Base-by-base conservation (phyloP, 225 moss, liverwort and hornwort genomes). In the Pseudoscleropodium purum region DNA sequence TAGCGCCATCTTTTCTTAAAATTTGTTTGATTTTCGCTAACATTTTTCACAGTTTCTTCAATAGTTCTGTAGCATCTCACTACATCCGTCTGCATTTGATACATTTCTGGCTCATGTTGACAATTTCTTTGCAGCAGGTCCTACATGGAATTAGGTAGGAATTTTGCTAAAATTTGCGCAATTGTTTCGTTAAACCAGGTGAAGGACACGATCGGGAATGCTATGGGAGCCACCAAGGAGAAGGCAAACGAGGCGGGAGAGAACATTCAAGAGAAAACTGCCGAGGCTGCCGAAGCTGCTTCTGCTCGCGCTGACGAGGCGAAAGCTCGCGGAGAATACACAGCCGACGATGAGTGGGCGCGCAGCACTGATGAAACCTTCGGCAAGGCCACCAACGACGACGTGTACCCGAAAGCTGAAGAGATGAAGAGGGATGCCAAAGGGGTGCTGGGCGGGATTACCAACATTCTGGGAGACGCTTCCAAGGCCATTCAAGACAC, bases 401-500 rank as follows among this genome's bases (percentile, higher is more conserved):
- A 94, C 6, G 89, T 90, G 16, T 84, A 89, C 52, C 91, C 89
- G 2, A 87, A 88, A 27, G 92, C 91, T 1, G 77, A 90, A 36
- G 92, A 93, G 26, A 43, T 47, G 4, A 91, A 92, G 70, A 79
- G 86, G 34, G 84, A 91, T 6, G 84, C 81, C 0, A 95, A 93
- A 39, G 92, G 92, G 1, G 15, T 95, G 24, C 8, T 95, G 7
- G 91, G 93, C 4, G 93, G 91, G 5, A 51, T 95, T 11, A 65
- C 79, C 0, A 85, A 76, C 20, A 91, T 93, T 13, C 65, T 95
- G 14, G 93, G 93, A 4, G 93, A 92, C 4, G 94, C 94, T 27
- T 95, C 94, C 11, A 91, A 75, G 39, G 36, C 90, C 8, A 95
- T 95, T 70, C 93, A 95, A 74, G 94, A 95, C 56, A 95, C 93